These are phyloP conservation scores for Mercurialis annua DNA, from an alignment of 345 rosid genomes.

Conservation along the genomic window DNA sequence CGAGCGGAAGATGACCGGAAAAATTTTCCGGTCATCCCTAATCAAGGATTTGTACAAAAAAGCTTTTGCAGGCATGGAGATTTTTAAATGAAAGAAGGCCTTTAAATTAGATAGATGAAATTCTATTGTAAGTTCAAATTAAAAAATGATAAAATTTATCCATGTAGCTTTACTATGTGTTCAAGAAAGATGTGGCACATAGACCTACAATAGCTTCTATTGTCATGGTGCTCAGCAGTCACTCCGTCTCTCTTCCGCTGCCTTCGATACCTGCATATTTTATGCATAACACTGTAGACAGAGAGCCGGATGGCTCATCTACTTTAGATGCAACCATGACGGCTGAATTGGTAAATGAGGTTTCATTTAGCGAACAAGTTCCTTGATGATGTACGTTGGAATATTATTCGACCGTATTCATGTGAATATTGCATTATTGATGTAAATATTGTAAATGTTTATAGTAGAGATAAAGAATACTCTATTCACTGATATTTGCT, in stretches of 20 bases:
- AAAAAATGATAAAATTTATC: slow-evolving; percentile 1
- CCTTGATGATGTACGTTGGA: slow-evolving; percentile 1
- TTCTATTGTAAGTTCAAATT: background rate
- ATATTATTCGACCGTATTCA: no score
- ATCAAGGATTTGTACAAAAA: no score
- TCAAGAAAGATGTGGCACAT: slow-evolving; percentile 4
- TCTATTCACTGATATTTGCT: no score
- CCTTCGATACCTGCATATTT: background rate
- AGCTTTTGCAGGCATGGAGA: slow-evolving; percentile 10
- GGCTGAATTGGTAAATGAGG: background rate
- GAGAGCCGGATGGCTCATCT: background rate
- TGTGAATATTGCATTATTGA: no score
- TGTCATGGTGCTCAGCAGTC: background rate
- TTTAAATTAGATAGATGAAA: background rate
- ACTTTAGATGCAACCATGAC: background rate
- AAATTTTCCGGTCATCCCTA: no score
- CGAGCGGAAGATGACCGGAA: no score
- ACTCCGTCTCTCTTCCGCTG: background rate
- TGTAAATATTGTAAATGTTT: no score
- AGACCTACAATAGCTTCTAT: slow-evolving; percentile 2
- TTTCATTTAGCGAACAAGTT: background rate
- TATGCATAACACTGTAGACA: background rate
- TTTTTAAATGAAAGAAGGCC: background rate
- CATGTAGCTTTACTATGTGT: slow-evolving; percentile 1
- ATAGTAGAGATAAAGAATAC: no score